phyloP scores from a whole-genome alignment of 108 stramenopile genomes.

The Skeletonema potamos region DNA sequence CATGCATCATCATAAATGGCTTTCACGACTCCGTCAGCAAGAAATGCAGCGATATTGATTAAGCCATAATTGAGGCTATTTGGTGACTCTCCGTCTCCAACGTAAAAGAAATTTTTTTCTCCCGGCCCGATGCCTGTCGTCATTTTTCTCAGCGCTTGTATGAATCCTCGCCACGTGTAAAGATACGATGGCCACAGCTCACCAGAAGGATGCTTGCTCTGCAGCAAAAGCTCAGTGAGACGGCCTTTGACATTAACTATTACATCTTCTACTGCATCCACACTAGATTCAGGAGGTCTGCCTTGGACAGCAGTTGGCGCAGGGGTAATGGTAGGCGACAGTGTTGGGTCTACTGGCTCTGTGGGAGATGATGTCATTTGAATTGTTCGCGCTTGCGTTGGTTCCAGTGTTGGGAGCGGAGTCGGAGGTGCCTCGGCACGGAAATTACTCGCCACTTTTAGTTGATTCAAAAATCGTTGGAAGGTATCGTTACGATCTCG shows the following conservation, averaged over 20 bases:
- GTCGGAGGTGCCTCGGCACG: slow-evolving; percentile 27
- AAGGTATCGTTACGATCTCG: slow-evolving; percentile 36
- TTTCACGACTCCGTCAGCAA: slow-evolving; percentile 40
- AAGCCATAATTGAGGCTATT: slow-evolving; percentile 29
- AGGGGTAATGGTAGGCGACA: slow-evolving; percentile 14
- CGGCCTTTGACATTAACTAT: slow-evolving; percentile 7
- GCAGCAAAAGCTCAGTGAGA: slow-evolving; percentile 16
- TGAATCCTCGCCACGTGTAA: slow-evolving; percentile 36
- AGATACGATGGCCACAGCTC: slow-evolving; percentile 25
- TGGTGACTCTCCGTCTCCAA: slow-evolving; percentile 28
- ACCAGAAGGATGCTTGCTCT: slow-evolving; percentile 31
- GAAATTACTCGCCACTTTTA: slow-evolving; percentile 23
- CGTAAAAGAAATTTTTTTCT: slow-evolving; percentile 36
- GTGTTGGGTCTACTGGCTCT: neutral
- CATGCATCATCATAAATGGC: slow-evolving; percentile 41
- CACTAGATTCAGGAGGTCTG: slow-evolving; percentile 10
- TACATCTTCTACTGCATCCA: slow-evolving; percentile 9
- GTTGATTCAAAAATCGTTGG: slow-evolving; percentile 34
- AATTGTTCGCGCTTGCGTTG: slow-evolving; percentile 9
- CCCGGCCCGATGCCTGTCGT: slow-evolving; percentile 28
- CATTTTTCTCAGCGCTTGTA: slow-evolving; percentile 32
- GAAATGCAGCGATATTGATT: slow-evolving; percentile 36
- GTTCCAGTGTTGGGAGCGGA: slow-evolving; percentile 20
- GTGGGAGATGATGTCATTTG: slow-evolving; percentile 18
- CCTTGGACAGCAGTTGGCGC: slow-evolving; percentile 22